Conservation (phyloP, 352 stramenopile genomes). For the Phytophthora hibernalis region DNA sequence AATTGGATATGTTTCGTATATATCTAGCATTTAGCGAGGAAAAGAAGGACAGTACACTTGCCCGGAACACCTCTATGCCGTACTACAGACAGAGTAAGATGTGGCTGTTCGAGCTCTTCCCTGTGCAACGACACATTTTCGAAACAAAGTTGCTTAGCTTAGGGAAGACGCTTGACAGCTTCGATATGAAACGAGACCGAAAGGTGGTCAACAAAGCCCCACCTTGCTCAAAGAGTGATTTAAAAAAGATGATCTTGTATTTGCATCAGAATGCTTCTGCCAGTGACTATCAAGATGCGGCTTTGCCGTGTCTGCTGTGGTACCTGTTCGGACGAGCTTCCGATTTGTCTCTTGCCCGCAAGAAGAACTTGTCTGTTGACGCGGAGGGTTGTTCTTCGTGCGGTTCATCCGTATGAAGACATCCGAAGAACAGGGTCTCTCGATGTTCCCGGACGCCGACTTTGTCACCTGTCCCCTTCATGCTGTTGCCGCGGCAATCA, state of each 20-base stretch:
- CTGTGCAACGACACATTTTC: slow-evolving; percentile 1
- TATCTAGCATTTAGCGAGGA: slow-evolving; percentile 25
- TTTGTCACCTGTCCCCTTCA: slow-evolving; percentile 31
- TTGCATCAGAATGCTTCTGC: slow-evolving; percentile 30
- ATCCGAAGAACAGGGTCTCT: slow-evolving; percentile 34
- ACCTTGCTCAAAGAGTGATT: slow-evolving; percentile 35
- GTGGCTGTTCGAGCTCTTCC: slow-evolving; percentile 9
- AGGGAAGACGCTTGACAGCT: slow-evolving; percentile 4
- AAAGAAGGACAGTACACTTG: slow-evolving; percentile 18
- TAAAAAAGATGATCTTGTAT: slow-evolving; percentile 25
- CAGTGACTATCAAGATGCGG: slow-evolving; percentile 40
- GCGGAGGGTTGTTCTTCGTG: slow-evolving; percentile 31
- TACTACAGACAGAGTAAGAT: slow-evolving; percentile 18
- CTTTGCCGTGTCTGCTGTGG: slow-evolving; percentile 38
- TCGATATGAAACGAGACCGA: slow-evolving; percentile 26
- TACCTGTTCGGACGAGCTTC: slow-evolving; percentile 44
- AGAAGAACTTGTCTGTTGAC: slow-evolving; percentile 28
- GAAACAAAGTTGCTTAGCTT: slow-evolving; percentile 9
- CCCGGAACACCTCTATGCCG: slow-evolving; percentile 13
- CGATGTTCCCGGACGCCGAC: slow-evolving; percentile 31
- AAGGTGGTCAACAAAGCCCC: no score
- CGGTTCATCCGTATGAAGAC: slow-evolving; percentile 42
- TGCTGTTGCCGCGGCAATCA: slow-evolving; percentile 18
- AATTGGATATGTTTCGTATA: background rate
- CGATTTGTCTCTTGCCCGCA: slow-evolving; percentile 27